phyloP scores from a whole-genome alignment of 192 early-diverging fungal genomes.

The Borealophlyctis nickersoniae region DNA sequence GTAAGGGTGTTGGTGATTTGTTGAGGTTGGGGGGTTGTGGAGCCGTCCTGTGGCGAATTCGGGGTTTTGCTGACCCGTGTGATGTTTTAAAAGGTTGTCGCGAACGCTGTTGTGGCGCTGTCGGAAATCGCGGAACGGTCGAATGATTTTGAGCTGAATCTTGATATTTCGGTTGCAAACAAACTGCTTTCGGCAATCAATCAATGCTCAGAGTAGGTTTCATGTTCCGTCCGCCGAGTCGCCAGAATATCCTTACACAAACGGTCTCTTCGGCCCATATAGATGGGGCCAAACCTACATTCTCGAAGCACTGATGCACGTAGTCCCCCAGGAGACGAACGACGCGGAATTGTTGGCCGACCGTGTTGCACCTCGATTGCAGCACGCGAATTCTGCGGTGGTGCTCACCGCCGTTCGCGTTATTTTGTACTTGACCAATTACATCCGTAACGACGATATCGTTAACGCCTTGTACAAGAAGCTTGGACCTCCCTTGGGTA shows the following conservation, averaged over 20 bases:
- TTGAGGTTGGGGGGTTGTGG: constrained; percentile 11
- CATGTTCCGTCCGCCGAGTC: too few relatives aligned
- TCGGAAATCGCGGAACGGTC: constrained; percentile 92
- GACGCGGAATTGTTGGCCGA: constrained; percentile 94
- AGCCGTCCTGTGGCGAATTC: background rate
- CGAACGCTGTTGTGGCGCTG: constrained; percentile 89
- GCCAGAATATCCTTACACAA: too few relatives aligned
- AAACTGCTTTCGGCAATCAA: constrained; percentile 91
- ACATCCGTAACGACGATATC: constrained; percentile 76
- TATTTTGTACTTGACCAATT: constrained; percentile 93
- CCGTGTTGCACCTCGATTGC: constrained; percentile 83
- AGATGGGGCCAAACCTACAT: constrained; percentile 98
- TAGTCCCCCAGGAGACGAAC: constrained; percentile 77
- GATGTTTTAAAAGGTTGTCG: too few relatives aligned
- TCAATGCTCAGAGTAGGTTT: constrained; percentile 88
- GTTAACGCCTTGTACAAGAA: constrained; percentile 75
- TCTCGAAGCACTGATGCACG: constrained; percentile 73
- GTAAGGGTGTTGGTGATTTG: constrained; percentile 34
- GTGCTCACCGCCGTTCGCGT: constrained; percentile 89
- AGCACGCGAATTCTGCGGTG: constrained; percentile 94
- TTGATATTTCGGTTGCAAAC: constrained; percentile 83
- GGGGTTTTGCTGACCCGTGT: background rate
- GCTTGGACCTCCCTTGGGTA: constrained; percentile 86
- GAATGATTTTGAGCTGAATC: constrained; percentile 76
- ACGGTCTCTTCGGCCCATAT: constrained; percentile 13